Conservation (phyloP, 148 eudicot genomes). For the Nyssa sinensis region DNA sequence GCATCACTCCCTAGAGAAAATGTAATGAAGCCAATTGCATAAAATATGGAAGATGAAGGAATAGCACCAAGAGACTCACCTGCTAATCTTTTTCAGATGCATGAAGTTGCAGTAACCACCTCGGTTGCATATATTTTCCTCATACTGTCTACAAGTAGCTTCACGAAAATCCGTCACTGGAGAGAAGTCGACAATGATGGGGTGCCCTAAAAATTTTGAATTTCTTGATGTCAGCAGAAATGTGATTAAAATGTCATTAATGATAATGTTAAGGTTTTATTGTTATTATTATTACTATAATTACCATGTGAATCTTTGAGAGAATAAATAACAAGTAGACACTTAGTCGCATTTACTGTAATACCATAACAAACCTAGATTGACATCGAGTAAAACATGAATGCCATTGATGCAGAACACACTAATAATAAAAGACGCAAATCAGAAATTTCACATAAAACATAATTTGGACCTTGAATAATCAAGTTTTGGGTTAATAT, state of each 20-base stretch:
- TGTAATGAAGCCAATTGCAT: neutral
- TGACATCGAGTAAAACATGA: neutral
- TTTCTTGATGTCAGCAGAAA: neutral
- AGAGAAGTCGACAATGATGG: conserved; percentile 92
- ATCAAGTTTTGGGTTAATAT: too few relatives aligned
- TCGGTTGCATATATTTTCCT: conserved; percentile 84
- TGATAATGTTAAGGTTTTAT: neutral
- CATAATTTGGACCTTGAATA: too few relatives aligned
- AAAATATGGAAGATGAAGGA: neutral
- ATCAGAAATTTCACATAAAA: too few relatives aligned
- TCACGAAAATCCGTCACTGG: conserved; percentile 97
- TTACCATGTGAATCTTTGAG: neutral
- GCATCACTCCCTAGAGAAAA: neutral
- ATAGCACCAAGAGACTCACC: conserved; percentile 38
- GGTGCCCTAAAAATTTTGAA: conserved; percentile 49
- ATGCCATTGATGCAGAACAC: too few relatives aligned
- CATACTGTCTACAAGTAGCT: conserved; percentile 94
- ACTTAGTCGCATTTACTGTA: neutral
- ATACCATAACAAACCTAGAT: neutral
- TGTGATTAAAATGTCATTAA: neutral
- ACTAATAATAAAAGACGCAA: too few relatives aligned
- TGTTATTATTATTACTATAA: neutral
- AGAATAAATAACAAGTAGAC: neutral
- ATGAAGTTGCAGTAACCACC: conserved; percentile 97
- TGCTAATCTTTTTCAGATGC: conserved; percentile 94